These are phyloP conservation scores for Luffa acutangula DNA, from an alignment of 306 rosid genomes.

Conservation along the genomic window DNA sequence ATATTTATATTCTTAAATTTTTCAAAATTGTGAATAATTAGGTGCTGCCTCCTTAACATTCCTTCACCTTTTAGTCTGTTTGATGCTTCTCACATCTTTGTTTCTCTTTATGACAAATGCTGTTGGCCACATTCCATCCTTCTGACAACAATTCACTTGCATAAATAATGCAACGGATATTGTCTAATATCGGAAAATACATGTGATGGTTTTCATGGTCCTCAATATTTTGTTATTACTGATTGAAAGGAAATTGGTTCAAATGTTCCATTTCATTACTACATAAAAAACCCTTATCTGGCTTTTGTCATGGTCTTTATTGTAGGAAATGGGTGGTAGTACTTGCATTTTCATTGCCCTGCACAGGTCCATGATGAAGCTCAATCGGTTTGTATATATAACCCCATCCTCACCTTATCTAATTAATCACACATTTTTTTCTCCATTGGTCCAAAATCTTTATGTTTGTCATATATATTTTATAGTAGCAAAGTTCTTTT, in stretches of 20 bases:
- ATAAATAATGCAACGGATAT: not conserved
- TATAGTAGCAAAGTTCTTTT: not conserved
- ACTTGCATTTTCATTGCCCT: constrained; percentile 63
- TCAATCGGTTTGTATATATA: constrained; percentile 52
- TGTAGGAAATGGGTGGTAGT: constrained; percentile 73
- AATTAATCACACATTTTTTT: not conserved
- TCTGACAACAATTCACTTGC: not conserved
- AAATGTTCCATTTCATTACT: not conserved
- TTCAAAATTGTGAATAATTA: not conserved
- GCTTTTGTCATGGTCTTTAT: constrained; percentile 9
- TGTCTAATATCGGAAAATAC: not conserved
- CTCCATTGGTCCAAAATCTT: not conserved
- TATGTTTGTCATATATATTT: not conserved
- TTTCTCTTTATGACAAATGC: not conserved
- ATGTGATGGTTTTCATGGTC: not conserved
- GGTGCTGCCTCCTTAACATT: not conserved
- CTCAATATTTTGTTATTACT: not conserved
- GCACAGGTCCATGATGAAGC: constrained; percentile 74
- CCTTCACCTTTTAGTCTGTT: not conserved
- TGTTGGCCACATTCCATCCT: not conserved
- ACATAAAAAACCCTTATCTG: not conserved
- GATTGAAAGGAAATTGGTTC: not conserved
- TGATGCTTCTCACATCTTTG: not conserved
- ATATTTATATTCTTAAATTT: not conserved
- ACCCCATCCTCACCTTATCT: not conserved